A percentile compares a stretch with the other conserved stretches of the same genome.
These are phyloP conservation scores for Chlamydomonas sp. DNA, from an alignment of 139 green algal genomes.

Conservation along the genomic window DNA sequence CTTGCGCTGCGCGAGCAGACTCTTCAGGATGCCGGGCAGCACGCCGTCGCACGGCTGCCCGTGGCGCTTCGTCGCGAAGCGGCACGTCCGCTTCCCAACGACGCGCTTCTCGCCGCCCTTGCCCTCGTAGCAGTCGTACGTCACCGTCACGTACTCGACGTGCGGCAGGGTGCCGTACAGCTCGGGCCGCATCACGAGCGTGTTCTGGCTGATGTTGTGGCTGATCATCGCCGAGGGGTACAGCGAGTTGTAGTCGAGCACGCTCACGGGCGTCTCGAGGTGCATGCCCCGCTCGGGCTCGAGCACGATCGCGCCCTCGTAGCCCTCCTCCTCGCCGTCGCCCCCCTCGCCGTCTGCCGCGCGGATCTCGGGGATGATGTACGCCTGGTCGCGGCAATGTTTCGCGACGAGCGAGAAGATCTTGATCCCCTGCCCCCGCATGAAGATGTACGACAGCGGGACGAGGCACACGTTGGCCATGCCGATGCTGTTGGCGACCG, in stretches of 20 bases:
- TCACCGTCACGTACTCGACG: constrained; percentile 14
- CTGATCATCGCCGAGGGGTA: constrained; percentile 25
- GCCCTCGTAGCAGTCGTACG: constrained; percentile 7
- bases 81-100: not conserved
- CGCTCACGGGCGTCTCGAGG: constrained; percentile 19
- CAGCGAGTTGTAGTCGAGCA: constrained; percentile 26
- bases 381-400: not conserved
- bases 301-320: constrained; percentile 30
- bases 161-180: constrained; percentile 14
- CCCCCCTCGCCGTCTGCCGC: not conserved
- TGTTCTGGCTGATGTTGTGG: constrained; percentile 15
- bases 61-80: not conserved
- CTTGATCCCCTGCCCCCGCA: constrained; percentile 33
- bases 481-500: constrained; percentile 21
- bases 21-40: constrained; percentile 15
- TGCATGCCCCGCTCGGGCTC: constrained; percentile 18
- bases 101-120: not conserved
- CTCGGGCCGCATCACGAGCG: constrained; percentile 1
- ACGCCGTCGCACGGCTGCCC: not conserved
- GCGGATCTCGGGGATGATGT: constrained; percentile 3
- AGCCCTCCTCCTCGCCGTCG: constrained; percentile 8
- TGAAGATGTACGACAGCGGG: constrained; percentile 30
- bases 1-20: constrained; percentile 14
- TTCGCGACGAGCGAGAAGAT: constrained; percentile 25
- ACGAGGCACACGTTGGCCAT: constrained; percentile 29